phyloP scores from a whole-genome alignment of 352 stramenopile species.

The Vaucheria bursata region DNA sequence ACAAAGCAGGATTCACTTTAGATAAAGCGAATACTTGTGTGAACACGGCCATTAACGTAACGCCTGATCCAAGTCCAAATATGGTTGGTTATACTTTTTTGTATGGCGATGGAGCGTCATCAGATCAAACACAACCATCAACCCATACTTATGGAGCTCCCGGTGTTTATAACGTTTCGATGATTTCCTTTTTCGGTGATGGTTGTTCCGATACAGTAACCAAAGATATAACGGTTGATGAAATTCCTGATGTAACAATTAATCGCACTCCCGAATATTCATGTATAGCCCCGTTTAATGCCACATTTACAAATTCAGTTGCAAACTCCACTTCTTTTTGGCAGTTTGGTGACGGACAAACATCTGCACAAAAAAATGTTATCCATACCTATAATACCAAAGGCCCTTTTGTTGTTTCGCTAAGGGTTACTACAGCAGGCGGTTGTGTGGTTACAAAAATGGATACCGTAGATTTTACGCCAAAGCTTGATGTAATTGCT shows the following conservation, averaged over 20 bases:
- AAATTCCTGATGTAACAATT: conserved; percentile 9
- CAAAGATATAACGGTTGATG: conserved; percentile 8
- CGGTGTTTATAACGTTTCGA: conserved; percentile 7
- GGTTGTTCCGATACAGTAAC: conserved; percentile 6
- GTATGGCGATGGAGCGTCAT: conserved; percentile 4
- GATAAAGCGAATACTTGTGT: conserved; percentile 8
- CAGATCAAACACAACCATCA: conserved; percentile 7
- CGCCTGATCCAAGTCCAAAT: conserved; percentile 5
- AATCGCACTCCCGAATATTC: conserved; percentile 6
- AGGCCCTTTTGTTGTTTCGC: conserved; percentile 5
- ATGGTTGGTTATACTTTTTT: conserved; percentile 9
- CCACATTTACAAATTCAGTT: conserved; percentile 8
- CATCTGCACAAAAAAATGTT: conserved; percentile 8
- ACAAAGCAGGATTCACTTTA: conserved; percentile 8
- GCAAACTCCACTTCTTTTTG: conserved; percentile 7
- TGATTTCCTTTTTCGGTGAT: conserved; percentile 8
- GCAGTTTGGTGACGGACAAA: conserved; percentile 5
- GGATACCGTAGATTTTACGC: conserved; percentile 6
- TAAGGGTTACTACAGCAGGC: conserved; percentile 5
- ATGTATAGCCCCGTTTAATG: conserved; percentile 7
- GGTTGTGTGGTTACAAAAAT: conserved; percentile 8
- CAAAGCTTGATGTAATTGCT: conserved; percentile 8
- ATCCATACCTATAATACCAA: conserved; percentile 8
- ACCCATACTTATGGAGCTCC: conserved; percentile 5
- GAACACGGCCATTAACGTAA: conserved; percentile 6